These are phyloP conservation scores for Trichosporon asahii DNA, from an alignment of 1,284 basidiomycete species.

Conservation along the genomic window DNA sequence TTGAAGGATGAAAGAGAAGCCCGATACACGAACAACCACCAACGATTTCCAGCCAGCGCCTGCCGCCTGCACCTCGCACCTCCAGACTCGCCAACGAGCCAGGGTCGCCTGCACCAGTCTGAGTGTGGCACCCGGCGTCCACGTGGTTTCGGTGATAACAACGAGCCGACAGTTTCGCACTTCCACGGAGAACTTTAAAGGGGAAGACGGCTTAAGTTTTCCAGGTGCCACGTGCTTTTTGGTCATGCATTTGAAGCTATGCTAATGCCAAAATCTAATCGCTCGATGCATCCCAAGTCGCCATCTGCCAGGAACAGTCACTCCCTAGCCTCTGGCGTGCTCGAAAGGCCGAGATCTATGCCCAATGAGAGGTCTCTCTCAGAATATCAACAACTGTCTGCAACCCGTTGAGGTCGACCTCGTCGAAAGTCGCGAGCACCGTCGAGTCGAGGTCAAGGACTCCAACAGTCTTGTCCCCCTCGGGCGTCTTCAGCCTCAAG, in stretches of 20 bases:
- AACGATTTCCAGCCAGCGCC: background rate
- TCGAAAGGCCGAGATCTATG: background rate
- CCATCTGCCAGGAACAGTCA: background rate
- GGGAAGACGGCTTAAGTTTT: background rate
- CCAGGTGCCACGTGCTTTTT: too few species aligned
- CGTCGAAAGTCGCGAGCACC: slow-evolving; percentile 65
- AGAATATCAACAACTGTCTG: slow-evolving; percentile 66
- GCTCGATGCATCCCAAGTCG: background rate
- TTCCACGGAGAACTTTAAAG: background rate
- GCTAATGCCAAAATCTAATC: background rate
- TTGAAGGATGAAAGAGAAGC: slow-evolving; percentile 17
- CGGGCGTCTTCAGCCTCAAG: slow-evolving; percentile 49
- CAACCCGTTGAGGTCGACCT: slow-evolving; percentile 68
- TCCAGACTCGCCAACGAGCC: background rate
- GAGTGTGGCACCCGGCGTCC: background rate
- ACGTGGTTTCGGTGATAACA: background rate
- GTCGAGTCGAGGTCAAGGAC: slow-evolving; percentile 84
- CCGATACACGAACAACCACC: background rate
- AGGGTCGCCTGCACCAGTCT: background rate
- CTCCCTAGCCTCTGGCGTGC: background rate
- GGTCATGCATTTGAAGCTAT: too few species aligned
- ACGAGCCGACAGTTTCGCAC: background rate
- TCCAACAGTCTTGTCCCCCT: slow-evolving; percentile 57
- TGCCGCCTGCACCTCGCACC: background rate
- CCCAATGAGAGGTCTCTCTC: slow-evolving; percentile 42